Conservation (phyloP, 2,329 filamentous ascomycete species). For the Botrytis byssoidea region DNA sequence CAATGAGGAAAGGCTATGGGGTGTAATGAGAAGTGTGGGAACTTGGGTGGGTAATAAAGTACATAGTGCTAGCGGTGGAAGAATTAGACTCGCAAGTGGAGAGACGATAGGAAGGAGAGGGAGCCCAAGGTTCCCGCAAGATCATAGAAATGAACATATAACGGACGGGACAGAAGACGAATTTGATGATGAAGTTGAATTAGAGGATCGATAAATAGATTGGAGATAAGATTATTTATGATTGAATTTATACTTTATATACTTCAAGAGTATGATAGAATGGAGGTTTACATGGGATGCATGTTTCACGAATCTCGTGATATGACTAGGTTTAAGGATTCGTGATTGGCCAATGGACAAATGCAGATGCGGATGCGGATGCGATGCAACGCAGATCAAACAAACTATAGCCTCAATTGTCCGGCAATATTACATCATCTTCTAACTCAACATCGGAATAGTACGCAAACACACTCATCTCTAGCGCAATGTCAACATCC, state of each 20-base stretch:
- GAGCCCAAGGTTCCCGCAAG: slow-evolving; percentile 21
- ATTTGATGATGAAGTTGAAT: slow-evolving; percentile 46
- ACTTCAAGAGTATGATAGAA: background rate
- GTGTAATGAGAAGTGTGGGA: slow-evolving; percentile 50
- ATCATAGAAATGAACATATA: slow-evolving; percentile 40
- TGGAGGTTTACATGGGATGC: background rate
- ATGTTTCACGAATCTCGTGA: background rate
- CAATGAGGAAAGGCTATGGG: slow-evolving; percentile 66
- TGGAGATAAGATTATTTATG: background rate
- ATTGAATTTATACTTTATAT: background rate
- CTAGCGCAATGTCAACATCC: slow-evolving; percentile 65
- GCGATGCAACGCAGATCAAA: background rate
- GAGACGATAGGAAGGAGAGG: slow-evolving; percentile 40
- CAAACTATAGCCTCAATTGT: background rate
- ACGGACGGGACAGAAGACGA: slow-evolving; percentile 53
- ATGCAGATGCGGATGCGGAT: background rate
- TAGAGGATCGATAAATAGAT: slow-evolving; percentile 39
- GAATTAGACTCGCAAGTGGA: slow-evolving; percentile 49
- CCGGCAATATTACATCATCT: slow-evolving; percentile 84
- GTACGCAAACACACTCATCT: slow-evolving; percentile 25
- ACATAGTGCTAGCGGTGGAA: slow-evolving; percentile 53
- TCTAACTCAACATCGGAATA: slow-evolving; percentile 82
- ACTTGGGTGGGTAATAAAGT: slow-evolving; percentile 60
- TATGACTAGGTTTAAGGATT: background rate
- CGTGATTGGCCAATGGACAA: background rate